phyloP scores from a whole-genome alignment of 805 yeast species.

The Monosporozyma unispora region DNA sequence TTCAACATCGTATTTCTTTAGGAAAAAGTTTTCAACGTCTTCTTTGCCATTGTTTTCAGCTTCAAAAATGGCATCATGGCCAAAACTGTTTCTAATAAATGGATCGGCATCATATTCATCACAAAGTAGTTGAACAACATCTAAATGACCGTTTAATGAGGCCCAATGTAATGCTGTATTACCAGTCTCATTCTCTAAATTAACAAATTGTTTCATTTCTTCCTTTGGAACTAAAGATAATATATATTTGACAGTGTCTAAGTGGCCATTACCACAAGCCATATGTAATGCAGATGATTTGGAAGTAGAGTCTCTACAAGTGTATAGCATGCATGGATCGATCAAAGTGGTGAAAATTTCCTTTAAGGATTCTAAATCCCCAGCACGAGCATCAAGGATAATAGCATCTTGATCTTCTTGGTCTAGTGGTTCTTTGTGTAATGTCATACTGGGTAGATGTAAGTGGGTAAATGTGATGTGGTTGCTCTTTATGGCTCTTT shows the following conservation, averaged over 20 bases:
- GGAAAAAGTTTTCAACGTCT: conserved; percentile 68
- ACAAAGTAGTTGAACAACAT: conserved; percentile 58
- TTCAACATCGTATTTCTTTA: conserved; percentile 62
- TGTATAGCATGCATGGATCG: conserved; percentile 35
- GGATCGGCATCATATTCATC: conserved; percentile 76
- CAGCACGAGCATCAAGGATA: conserved; percentile 76
- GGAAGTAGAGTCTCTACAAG: conserved; percentile 55
- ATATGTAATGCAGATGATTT: conserved; percentile 77
- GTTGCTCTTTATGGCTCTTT: not conserved
- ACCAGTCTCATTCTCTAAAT: conserved; percentile 64
- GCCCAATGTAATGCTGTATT: conserved; percentile 98
- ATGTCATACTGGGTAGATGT: conserved; percentile 14
- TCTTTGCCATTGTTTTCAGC: conserved; percentile 74
- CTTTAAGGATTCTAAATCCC: conserved; percentile 69
- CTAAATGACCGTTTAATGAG: conserved; percentile 74
- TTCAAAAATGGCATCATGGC: conserved; percentile 79
- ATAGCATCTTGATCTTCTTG: conserved; percentile 81
- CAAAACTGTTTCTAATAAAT: conserved; percentile 60
- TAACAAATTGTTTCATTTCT: conserved; percentile 40
- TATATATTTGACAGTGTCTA: conserved; percentile 53
- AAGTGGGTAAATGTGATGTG: not conserved
- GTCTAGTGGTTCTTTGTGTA: conserved; percentile 30
- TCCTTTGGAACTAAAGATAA: conserved; percentile 36
- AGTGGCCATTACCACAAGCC: conserved; percentile 94
- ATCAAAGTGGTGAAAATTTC: conserved; percentile 54